Evolutionary conservation across 2,329 filamentous ascomycete species (phyloP).

Genomic region (Monosporascus sp.): DNA sequence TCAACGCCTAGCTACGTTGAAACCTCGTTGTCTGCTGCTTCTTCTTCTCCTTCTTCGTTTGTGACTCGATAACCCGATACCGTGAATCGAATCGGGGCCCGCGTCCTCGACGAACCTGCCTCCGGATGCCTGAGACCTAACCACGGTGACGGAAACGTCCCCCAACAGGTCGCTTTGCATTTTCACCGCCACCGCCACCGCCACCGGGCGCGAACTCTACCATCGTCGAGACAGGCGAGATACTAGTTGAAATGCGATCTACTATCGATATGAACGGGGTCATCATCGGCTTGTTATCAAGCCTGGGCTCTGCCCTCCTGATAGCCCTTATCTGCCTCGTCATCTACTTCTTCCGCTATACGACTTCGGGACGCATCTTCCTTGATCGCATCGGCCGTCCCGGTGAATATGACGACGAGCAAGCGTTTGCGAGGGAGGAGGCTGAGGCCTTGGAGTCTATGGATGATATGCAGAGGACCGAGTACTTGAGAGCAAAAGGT

Average conservation of each 20-base stretch:
- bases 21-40: constrained; percentile 4
- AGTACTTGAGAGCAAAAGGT: constrained; percentile 96
- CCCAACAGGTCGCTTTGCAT: constrained; percentile 5
- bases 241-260: not conserved
- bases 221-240: constrained; percentile 4
- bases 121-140: constrained; percentile 22
- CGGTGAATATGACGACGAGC: constrained; percentile 96
- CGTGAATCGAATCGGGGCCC: constrained; percentile 13
- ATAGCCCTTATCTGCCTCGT: constrained; percentile 74
- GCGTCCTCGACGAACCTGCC: constrained; percentile 19
- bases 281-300: constrained; percentile 89
- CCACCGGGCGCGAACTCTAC: constrained; percentile 5
- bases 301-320: constrained; percentile 84
- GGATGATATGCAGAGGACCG: constrained; percentile 85
- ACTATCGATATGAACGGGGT: constrained; percentile 59
- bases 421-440: constrained; percentile 89
- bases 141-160: constrained; percentile 25
- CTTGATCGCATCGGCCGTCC: constrained; percentile 89
- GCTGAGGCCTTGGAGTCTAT: constrained; percentile 90
- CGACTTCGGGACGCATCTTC: constrained; percentile 79
- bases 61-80: not conserved
- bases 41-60: not conserved
- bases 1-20: constrained; percentile 4
- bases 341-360: constrained; percentile 93
- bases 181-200: not conserved